Conservation (phyloP, 108 stramenopile species). For the Aureococcus anophagefferens region DNA sequence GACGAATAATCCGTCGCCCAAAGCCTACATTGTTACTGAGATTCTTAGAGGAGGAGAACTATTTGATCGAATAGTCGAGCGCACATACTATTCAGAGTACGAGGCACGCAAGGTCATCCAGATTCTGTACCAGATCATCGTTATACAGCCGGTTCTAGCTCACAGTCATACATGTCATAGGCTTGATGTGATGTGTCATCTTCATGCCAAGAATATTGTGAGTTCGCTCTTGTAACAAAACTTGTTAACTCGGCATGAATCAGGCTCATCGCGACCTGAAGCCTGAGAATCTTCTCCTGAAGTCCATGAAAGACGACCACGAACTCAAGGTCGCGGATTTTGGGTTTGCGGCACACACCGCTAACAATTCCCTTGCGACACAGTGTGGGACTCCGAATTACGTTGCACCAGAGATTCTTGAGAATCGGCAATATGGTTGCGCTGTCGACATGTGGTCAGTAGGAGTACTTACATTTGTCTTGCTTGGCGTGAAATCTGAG, state of each 20-base stretch:
- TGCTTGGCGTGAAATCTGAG: too few species aligned
- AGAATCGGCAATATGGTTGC: slow-evolving; percentile 17
- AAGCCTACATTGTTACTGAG: slow-evolving; percentile 1
- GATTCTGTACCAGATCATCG: too few species aligned
- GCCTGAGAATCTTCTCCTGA: slow-evolving; percentile 86
- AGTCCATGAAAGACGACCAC: slow-evolving; percentile 67
- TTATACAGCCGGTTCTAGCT: too few species aligned
- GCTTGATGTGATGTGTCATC: background rate
- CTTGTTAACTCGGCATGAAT: too few species aligned
- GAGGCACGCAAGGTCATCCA: slow-evolving; percentile 1
- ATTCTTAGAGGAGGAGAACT: slow-evolving; percentile 5
- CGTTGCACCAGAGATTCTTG: slow-evolving; percentile 27
- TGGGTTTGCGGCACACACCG: slow-evolving; percentile 81
- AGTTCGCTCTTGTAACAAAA: too few species aligned
- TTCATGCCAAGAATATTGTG: slow-evolving; percentile 14
- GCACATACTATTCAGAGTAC: background rate
- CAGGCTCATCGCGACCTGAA: slow-evolving; percentile 85
- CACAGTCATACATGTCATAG: too few species aligned
- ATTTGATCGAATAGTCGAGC: slow-evolving; percentile 7
- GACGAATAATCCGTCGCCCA: background rate
- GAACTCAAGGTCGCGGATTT: slow-evolving; percentile 93
- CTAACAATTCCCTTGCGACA: slow-evolving; percentile 53
- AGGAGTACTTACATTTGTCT: slow-evolving; percentile 89
- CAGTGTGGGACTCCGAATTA: slow-evolving; percentile 82
- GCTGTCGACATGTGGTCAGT: slow-evolving; percentile 87